phyloP scores from a whole-genome alignment of 805 yeast species.

The Saccharomycopsis capsularis region DNA sequence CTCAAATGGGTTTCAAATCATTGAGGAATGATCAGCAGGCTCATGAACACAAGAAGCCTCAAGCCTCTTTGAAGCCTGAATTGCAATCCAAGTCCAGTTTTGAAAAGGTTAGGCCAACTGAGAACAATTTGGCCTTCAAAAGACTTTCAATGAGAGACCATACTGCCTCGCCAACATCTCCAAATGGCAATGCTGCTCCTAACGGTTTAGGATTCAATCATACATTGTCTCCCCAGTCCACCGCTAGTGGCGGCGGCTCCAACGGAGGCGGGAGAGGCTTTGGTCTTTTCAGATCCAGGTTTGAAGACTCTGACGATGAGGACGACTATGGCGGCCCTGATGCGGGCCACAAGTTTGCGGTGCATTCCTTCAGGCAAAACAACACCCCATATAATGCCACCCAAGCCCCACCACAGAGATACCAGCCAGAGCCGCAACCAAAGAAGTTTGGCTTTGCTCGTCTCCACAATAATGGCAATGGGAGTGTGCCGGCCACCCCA shows the following conservation, averaged over 20 bases:
- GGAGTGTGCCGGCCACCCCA: neutral
- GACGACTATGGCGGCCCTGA: constrained; percentile 1
- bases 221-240: constrained; percentile 4
- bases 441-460: constrained; percentile 14
- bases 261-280: constrained; percentile 4
- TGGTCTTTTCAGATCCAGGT: constrained; percentile 18
- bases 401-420: neutral
- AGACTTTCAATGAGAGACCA: constrained; percentile 19
- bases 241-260: neutral
- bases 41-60: too few species aligned
- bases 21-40: neutral
- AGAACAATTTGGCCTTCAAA: constrained; percentile 16
- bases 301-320: constrained; percentile 21
- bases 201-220: neutral
- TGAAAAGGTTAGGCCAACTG: constrained; percentile 15
- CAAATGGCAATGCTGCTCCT: neutral
- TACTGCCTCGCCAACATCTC: neutral
- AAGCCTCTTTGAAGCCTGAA: too few species aligned
- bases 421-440: neutral
- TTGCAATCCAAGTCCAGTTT: constrained; percentile 20
- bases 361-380: constrained; percentile 7
- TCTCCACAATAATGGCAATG: neutral
- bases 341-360: constrained; percentile 1
- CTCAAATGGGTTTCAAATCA: neutral
- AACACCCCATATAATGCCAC: neutral